Conservation (phyloP, 176 grass and related monocot species). For the Tillandsia fasciculata region DNA sequence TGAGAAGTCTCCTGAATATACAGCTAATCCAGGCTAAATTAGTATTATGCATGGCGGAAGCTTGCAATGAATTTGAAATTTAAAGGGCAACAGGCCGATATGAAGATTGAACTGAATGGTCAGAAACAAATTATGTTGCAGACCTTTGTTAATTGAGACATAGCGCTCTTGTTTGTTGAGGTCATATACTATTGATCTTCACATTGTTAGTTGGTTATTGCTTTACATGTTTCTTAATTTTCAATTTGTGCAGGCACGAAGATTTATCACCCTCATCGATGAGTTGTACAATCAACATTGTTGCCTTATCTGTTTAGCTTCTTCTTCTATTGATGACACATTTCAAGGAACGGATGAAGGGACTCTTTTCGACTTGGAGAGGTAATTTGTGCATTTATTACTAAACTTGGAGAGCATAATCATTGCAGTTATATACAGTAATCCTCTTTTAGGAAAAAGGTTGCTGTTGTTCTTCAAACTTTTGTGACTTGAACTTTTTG, state of each 20-base stretch:
- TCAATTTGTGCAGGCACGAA: slow-evolving; percentile 53
- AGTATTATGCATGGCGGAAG: too few relatives aligned
- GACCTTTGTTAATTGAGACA: background rate
- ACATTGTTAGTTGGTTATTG: background rate
- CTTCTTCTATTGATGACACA: slow-evolving; percentile 73
- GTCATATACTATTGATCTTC: background rate
- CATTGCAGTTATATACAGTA: background rate
- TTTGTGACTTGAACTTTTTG: background rate
- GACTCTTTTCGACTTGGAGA: slow-evolving; percentile 88
- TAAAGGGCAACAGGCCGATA: too few relatives aligned
- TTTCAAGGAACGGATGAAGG: slow-evolving; percentile 96
- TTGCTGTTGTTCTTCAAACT: too few relatives aligned
- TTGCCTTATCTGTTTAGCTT: slow-evolving; percentile 58
- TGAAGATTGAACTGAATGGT: too few relatives aligned
- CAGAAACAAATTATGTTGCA: too few relatives aligned
- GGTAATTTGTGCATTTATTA: slow-evolving; percentile 29
- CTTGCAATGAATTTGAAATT: too few relatives aligned
- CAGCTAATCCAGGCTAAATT: too few relatives aligned
- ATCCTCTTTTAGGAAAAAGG: background rate
- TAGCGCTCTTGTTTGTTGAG: background rate
- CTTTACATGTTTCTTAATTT: slow-evolving; percentile 2
- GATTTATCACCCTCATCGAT: slow-evolving; percentile 89
- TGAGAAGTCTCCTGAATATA: too few relatives aligned
- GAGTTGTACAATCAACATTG: slow-evolving; percentile 96
- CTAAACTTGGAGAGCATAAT: background rate